Percentiles rank a stretch among this genome's conserved stretches.
Evolutionary conservation across 2,329 filamentous ascomycete genomes (phyloP).

Genomic region (Seiridium cupressi): DNA sequence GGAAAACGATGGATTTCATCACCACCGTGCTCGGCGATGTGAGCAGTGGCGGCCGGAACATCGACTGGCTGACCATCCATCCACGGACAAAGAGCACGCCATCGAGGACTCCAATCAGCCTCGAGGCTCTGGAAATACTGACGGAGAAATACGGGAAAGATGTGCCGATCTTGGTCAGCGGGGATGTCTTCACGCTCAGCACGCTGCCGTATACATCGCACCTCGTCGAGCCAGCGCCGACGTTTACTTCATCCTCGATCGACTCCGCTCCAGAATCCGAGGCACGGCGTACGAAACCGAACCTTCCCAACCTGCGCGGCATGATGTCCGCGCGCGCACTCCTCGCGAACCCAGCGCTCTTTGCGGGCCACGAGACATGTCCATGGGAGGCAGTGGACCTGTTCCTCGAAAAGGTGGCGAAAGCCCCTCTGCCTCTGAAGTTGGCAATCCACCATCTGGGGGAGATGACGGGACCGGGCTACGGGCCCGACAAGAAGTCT

Average conservation of each 20-base stretch:
- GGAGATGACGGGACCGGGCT: conserved; percentile 63
- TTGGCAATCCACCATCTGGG: conserved; percentile 63
- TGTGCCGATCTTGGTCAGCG: conserved; percentile 67
- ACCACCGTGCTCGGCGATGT: conserved; percentile 56
- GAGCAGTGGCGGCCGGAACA: conserved; percentile 38
- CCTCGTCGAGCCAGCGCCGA: conserved; percentile 22
- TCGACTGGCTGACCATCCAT: conserved; percentile 71
- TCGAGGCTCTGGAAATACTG: conserved; percentile 58
- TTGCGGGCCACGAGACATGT: conserved; percentile 54
- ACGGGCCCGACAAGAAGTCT: conserved; percentile 48
- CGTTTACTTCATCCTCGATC: conserved; percentile 15
- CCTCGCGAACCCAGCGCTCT: conserved; percentile 66
- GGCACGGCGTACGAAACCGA: conserved; percentile 17
- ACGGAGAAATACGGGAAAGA: conserved; percentile 48
- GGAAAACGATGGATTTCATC: conserved; percentile 61
- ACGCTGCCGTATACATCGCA: conserved; percentile 44
- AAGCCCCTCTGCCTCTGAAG: conserved; percentile 60
- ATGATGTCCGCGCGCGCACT: conserved; percentile 71
- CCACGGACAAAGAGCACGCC: conserved; percentile 62
- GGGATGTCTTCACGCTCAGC: conserved; percentile 62
- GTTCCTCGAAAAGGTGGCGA: conserved; percentile 59
- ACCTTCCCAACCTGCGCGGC: conserved; percentile 51
- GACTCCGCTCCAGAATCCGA: neutral
- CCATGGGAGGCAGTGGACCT: conserved; percentile 62
- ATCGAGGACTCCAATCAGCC: conserved; percentile 59